Conservation (phyloP, 192 early-diverging fungal genomes). For the Oehlia diaphana region DNA sequence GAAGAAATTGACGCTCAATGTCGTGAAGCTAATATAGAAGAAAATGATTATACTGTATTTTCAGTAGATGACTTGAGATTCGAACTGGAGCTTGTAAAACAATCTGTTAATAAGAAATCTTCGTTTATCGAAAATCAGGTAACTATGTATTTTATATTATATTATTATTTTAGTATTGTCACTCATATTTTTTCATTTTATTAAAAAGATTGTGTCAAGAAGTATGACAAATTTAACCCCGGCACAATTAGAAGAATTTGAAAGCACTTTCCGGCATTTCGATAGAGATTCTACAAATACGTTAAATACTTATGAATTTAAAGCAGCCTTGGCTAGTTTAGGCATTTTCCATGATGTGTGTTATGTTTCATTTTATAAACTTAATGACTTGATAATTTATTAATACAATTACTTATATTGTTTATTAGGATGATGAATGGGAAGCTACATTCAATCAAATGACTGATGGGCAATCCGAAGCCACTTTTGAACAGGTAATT, state of each 20-base stretch:
- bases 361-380: not conserved
- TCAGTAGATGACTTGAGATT: conserved; percentile 88
- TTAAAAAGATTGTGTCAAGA: conserved; percentile 73
- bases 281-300: conserved; percentile 86
- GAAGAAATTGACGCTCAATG: conserved; percentile 68
- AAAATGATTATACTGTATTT: conserved; percentile 92
- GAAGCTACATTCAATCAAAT: conserved; percentile 64
- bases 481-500: conserved; percentile 79
- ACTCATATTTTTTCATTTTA: not conserved
- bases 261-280: conserved; percentile 88
- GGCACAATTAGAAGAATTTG: conserved; percentile 89
- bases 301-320: conserved; percentile 78
- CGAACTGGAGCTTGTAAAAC: conserved; percentile 77
- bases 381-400: conserved; percentile 15
- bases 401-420: not conserved
- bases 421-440: conserved; percentile 71
- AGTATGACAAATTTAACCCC: conserved; percentile 93
- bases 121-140: conserved; percentile 94
- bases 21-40: conserved; percentile 84
- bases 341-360: conserved; percentile 54
- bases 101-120: conserved; percentile 75
- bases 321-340: conserved; percentile 78
- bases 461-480: conserved; percentile 59
- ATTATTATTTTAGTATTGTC: not conserved
- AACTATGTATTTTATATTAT: not conserved